Percentiles rank a stretch among this genome's conserved stretches.
Evolutionary conservation across 2,329 filamentous ascomycete genomes (phyloP).

Genomic region (Colletotrichum australisinense): DNA sequence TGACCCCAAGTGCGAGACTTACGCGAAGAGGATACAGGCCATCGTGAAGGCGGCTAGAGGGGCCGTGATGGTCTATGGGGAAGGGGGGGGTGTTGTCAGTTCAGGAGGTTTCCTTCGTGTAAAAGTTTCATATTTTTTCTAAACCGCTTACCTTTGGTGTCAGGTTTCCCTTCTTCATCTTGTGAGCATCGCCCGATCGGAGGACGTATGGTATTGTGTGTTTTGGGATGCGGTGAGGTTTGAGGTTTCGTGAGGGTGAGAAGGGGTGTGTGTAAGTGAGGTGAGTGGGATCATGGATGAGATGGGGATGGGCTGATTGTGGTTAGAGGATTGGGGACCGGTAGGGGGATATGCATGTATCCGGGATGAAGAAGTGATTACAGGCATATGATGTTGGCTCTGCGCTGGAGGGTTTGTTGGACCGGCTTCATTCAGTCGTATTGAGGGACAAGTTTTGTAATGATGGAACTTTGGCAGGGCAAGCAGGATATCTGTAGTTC

Average conservation of each 20-base stretch:
- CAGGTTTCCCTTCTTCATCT: constrained; percentile 36
- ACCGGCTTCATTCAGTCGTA: background rate
- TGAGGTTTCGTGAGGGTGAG: constrained; percentile 3
- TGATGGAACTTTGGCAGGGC: fast-evolving
- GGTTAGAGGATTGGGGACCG: background rate
- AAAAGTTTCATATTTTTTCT: too few species aligned
- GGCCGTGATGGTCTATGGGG: constrained; percentile 55
- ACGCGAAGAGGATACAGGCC: constrained; percentile 63
- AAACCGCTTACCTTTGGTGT: constrained; percentile 29
- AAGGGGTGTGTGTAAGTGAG: constrained; percentile 4
- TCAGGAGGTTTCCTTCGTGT: background rate
- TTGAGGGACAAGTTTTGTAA: background rate
- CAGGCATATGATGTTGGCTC: background rate
- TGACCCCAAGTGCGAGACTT: constrained; percentile 31
- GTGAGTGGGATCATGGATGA: background rate
- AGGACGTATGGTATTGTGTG: background rate
- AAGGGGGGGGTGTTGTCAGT: background rate
- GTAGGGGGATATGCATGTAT: constrained; percentile 11
- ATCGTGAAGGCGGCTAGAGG: constrained; percentile 66
- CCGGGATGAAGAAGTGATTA: background rate
- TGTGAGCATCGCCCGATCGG: background rate
- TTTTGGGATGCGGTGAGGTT: background rate
- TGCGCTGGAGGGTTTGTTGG: background rate
- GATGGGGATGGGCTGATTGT: constrained; percentile 29
- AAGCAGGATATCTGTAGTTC: background rate